Evolutionary conservation across 83 land plant genomes (phyloP).

Genomic region (Thuja plicata): DNA sequence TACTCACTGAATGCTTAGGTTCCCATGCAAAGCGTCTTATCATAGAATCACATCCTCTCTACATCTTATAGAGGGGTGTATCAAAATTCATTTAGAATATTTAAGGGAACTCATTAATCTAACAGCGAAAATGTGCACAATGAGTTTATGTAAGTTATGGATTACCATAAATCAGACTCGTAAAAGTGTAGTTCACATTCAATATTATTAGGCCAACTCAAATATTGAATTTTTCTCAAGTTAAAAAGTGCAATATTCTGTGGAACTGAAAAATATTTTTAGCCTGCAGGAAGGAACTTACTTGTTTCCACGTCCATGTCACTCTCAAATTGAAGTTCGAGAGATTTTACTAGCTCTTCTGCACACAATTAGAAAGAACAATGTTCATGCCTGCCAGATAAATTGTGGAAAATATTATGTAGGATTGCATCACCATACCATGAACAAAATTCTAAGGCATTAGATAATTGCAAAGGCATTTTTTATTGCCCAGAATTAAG

Average conservation of each 20-base stretch:
- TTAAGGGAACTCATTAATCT: neutral
- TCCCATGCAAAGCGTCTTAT: neutral
- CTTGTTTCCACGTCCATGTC: conserved; percentile 39
- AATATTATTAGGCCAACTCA: neutral
- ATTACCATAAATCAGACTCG: neutral
- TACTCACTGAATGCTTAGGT: neutral
- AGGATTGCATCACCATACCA: neutral
- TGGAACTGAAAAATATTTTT: neutral
- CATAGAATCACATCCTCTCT: neutral
- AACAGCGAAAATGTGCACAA: neutral
- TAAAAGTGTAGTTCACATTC: neutral
- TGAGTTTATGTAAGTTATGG: neutral
- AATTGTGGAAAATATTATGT: neutral
- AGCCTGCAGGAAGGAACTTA: conserved; percentile 21
- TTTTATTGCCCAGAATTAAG: neutral
- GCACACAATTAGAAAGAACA: conserved; percentile 22
- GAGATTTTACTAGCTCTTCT: conserved; percentile 41
- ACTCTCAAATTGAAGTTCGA: conserved; percentile 66
- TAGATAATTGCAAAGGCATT: neutral
- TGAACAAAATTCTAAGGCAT: neutral
- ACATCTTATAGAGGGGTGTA: neutral
- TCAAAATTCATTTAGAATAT: neutral
- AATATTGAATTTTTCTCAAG: neutral
- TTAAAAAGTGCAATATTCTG: neutral
- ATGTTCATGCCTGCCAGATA: neutral